phyloP scores from a whole-genome alignment of 768 basidiomycete species.

The Boletus reticuloceps region DNA sequence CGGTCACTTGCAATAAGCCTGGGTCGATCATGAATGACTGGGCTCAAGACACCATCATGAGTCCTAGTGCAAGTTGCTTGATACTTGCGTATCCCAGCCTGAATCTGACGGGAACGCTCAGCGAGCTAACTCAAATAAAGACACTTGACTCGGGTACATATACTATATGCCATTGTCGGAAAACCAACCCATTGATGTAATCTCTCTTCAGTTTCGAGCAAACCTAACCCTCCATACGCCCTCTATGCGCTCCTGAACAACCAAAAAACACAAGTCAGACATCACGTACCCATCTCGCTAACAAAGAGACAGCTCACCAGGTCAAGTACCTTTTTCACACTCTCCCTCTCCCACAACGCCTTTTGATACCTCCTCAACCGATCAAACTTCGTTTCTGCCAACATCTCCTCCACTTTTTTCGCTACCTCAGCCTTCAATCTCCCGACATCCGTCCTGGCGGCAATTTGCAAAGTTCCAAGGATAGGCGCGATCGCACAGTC shows the following conservation, averaged over 20 bases:
- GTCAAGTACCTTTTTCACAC: conserved; percentile 9
- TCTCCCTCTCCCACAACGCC: conserved; percentile 42
- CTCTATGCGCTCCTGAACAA: conserved; percentile 5
- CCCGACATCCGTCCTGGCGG: conserved; percentile 47
- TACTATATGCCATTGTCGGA: too few relatives aligned
- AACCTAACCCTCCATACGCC: not conserved
- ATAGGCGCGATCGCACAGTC: conserved; percentile 60
- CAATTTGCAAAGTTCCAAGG: conserved; percentile 44
- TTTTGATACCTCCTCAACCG: conserved; percentile 48
- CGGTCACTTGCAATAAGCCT: too few relatives aligned
- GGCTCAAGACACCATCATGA: too few relatives aligned
- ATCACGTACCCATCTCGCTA: not conserved
- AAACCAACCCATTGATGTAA: too few relatives aligned
- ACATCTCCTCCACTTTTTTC: conserved; percentile 36
- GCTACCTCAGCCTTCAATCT: conserved; percentile 37
- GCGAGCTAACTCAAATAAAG: too few relatives aligned
- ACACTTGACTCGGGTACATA: too few relatives aligned
- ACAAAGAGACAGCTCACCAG: not conserved
- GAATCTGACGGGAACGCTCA: too few relatives aligned
- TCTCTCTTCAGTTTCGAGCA: too few relatives aligned
- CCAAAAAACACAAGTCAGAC: not conserved
- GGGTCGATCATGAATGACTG: too few relatives aligned
- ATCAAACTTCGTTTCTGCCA: conserved; percentile 44
- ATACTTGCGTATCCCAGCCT: too few relatives aligned
- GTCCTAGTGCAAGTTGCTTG: too few relatives aligned